Conservation (phyloP, 169 alveolate species). For the Sarcocystis neurona region DNA sequence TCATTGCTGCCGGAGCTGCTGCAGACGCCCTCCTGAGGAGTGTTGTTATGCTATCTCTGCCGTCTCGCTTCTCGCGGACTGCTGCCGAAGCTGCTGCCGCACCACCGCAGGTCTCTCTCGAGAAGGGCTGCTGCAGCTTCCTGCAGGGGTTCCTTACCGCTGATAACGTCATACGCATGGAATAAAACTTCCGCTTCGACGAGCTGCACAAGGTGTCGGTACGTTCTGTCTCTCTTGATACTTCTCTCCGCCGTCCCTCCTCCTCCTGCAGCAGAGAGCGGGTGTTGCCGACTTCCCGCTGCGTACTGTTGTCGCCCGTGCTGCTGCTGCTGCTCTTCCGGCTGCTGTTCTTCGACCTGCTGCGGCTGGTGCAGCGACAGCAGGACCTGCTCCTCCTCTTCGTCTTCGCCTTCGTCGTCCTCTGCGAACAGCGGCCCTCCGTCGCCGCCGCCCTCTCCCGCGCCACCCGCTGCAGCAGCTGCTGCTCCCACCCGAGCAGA, state of each 20-base stretch:
- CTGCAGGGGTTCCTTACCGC: conserved; percentile 42
- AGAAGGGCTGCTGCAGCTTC: neutral
- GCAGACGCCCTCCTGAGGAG: too few species aligned
- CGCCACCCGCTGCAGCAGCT: neutral
- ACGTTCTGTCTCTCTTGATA: conserved; percentile 32
- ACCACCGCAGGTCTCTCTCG: neutral
- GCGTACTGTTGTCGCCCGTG: neutral
- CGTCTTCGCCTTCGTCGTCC: conserved; percentile 25
- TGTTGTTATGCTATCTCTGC: too few species aligned
- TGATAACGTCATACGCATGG: conserved; percentile 52
- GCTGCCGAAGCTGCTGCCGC: too few species aligned
- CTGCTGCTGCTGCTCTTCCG: neutral
- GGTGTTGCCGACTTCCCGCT: neutral
- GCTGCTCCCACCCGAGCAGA: conserved; percentile 10
- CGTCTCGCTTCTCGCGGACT: too few species aligned
- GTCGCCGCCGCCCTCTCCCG: neutral
- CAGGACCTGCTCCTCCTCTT: conserved; percentile 3
- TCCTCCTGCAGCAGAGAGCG: neutral
- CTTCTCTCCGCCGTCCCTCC: neutral
- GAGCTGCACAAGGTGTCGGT: conserved; percentile 22
- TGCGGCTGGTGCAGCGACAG: too few species aligned
- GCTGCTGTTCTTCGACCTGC: neutral
- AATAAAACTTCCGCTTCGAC: conserved; percentile 2
- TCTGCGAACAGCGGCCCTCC: too few species aligned
- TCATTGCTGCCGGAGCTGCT: too few species aligned